phyloP scores from a whole-genome alignment of 2,329 filamentous ascomycete species.

The Cryphonectria japonica region DNA sequence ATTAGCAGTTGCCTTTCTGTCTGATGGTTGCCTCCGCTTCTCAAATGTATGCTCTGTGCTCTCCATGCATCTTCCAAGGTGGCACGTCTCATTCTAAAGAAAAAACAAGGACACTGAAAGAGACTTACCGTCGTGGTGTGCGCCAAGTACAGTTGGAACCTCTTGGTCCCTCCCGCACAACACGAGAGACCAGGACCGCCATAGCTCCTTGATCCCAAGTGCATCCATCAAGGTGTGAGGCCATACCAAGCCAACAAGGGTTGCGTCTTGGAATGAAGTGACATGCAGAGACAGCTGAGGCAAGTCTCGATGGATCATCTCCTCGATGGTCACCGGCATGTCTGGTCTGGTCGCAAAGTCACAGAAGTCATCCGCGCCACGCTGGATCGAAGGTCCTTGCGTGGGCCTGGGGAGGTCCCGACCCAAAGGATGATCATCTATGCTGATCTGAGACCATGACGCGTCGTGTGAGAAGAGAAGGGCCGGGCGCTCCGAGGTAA shows the following conservation, averaged over 20 bases:
- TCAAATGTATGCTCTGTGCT: not conserved
- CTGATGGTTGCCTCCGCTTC: not conserved
- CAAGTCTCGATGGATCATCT: constrained; percentile 45
- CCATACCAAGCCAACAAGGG: constrained; percentile 49
- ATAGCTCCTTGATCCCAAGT: constrained; percentile 45
- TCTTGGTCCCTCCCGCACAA: constrained; percentile 46
- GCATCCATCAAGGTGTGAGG: constrained; percentile 52
- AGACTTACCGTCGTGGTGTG: not conserved
- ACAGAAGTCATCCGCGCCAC: constrained; percentile 33
- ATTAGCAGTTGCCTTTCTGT: not conserved
- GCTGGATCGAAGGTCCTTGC: constrained; percentile 35
- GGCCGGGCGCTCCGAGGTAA: constrained; percentile 39
- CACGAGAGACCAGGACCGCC: constrained; percentile 50
- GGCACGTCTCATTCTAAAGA: not conserved
- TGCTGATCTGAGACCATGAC: constrained; percentile 30
- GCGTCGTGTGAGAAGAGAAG: constrained; percentile 40
- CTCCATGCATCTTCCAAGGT: not conserved
- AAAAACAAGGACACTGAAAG: not conserved
- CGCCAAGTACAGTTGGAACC: constrained; percentile 36
- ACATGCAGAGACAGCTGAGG: constrained; percentile 53
- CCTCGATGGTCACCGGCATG: constrained; percentile 38
- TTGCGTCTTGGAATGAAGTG: constrained; percentile 51
- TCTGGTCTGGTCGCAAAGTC: constrained; percentile 32
- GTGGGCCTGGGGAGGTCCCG: constrained; percentile 27
- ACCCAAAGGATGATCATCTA: constrained; percentile 44